phyloP scores from a whole-genome alignment of 257 asterid species.

The Solanum pennellii region DNA sequence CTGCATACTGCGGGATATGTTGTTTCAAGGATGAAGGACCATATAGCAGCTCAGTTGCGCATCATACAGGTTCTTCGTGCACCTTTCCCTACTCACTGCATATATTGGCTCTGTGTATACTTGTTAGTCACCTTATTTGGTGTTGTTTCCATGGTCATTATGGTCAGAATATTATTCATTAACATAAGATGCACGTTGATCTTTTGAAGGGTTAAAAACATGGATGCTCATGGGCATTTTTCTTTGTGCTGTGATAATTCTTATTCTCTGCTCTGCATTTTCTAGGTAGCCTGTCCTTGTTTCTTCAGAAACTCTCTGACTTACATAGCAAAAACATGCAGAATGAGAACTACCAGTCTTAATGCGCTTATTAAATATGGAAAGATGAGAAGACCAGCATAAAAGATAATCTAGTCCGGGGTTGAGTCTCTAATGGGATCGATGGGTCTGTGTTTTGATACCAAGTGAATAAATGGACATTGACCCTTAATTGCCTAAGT shows the following conservation, averaged over 20 bases:
- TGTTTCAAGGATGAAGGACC: constrained; percentile 72
- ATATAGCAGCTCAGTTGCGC: constrained; percentile 62
- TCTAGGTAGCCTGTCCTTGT: background rate
- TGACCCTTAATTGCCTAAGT: background rate
- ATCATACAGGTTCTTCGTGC: constrained; percentile 47
- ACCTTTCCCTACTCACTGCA: background rate
- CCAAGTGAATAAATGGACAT: background rate
- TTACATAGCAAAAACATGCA: background rate
- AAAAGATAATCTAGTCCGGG: background rate
- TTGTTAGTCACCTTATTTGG: background rate
- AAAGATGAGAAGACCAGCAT: background rate
- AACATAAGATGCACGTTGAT: background rate
- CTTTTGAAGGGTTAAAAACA: background rate
- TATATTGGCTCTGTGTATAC: background rate
- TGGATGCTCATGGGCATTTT: background rate
- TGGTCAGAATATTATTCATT: background rate
- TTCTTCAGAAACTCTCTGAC: background rate
- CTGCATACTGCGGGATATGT: constrained; percentile 60
- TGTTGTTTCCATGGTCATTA: background rate
- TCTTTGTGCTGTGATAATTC: background rate
- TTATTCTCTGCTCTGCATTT: background rate
- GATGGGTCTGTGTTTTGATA: background rate
- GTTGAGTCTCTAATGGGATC: background rate
- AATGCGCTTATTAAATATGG: background rate
- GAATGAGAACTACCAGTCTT: background rate